These are phyloP conservation scores for Phytopythium delawarense DNA, from an alignment of 352 stramenopile genomes.

Conservation along the genomic window DNA sequence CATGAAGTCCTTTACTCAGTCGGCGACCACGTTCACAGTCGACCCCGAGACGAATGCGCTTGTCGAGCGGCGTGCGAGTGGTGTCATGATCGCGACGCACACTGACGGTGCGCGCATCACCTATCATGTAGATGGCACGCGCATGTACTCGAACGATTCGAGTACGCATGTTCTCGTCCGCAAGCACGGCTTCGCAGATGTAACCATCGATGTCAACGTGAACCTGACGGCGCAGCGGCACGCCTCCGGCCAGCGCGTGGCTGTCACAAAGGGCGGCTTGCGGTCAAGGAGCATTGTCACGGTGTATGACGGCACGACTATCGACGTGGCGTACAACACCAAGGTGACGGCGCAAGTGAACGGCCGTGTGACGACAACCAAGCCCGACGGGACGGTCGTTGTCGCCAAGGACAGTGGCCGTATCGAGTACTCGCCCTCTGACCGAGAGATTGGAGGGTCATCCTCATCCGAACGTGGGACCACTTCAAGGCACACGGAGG, in stretches of 20 bases:
- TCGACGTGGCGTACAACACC: conserved; percentile 73
- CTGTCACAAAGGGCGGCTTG: conserved; percentile 67
- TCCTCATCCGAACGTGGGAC: background rate
- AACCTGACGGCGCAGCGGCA: conserved; percentile 57
- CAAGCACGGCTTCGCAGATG: conserved; percentile 49
- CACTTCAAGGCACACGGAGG: conserved; percentile 8
- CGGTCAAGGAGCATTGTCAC: conserved; percentile 49
- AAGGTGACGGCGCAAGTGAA: conserved; percentile 75
- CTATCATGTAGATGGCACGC: conserved; percentile 66
- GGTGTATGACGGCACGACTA: conserved; percentile 46
- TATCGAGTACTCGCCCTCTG: conserved; percentile 41
- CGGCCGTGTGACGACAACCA: conserved; percentile 45
- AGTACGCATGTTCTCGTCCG: conserved; percentile 52
- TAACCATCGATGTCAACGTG: conserved; percentile 67
- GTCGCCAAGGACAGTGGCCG: conserved; percentile 69
- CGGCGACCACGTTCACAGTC: conserved; percentile 28
- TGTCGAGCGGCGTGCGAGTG: conserved; percentile 40
- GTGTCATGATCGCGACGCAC: conserved; percentile 59
- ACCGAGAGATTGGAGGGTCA: background rate
- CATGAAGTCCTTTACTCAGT: background rate
- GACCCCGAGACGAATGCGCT: conserved; percentile 70
- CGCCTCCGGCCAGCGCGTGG: conserved; percentile 47
- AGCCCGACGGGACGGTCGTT: conserved; percentile 38
- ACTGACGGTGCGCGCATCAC: conserved; percentile 50
- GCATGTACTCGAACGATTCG: conserved; percentile 44